These are phyloP conservation scores for Melampsora occidentalis DNA, from an alignment of 1,284 basidiomycete species.

Conservation along the genomic window DNA sequence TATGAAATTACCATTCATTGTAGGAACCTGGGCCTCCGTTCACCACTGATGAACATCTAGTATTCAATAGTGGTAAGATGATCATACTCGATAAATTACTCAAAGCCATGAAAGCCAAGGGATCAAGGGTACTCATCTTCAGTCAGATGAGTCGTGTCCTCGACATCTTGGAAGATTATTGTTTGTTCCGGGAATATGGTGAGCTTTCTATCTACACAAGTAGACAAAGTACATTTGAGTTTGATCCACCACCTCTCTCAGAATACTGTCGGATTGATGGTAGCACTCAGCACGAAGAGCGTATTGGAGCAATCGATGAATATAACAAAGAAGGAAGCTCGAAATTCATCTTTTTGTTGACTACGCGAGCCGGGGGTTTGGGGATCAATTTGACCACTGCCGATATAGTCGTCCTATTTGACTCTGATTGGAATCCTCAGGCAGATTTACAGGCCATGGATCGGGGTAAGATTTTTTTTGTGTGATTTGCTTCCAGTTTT, in stretches of 20 bases:
- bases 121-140: slow-evolving; percentile 93
- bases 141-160: slow-evolving; percentile 95
- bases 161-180: slow-evolving; percentile 97
- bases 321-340: slow-evolving; percentile 94
- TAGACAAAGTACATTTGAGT: neutral
- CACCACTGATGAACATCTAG: slow-evolving; percentile 94
- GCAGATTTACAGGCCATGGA: slow-evolving; percentile 99
- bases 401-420: slow-evolving; percentile 95
- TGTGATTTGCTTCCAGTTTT: neutral
- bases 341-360: slow-evolving; percentile 95
- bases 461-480: slow-evolving; percentile 56
- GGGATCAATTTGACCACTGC: slow-evolving; percentile 96
- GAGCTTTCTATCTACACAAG: slow-evolving; percentile 52
- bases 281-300: slow-evolving; percentile 90
- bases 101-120: slow-evolving; percentile 81
- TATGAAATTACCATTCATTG: neutral
- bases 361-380: slow-evolving; percentile 95
- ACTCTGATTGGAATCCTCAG: slow-evolving; percentile 99
- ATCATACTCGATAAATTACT: slow-evolving; percentile 93
- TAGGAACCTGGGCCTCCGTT: slow-evolving; percentile 89
- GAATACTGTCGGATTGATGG: slow-evolving; percentile 98
- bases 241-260: slow-evolving; percentile 52
- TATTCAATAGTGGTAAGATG: slow-evolving; percentile 96
- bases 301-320: slow-evolving; percentile 91
- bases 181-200: slow-evolving; percentile 86